Base-by-base conservation (phyloP, 441 rosid genomes). In the Erodium moschatum region DNA sequence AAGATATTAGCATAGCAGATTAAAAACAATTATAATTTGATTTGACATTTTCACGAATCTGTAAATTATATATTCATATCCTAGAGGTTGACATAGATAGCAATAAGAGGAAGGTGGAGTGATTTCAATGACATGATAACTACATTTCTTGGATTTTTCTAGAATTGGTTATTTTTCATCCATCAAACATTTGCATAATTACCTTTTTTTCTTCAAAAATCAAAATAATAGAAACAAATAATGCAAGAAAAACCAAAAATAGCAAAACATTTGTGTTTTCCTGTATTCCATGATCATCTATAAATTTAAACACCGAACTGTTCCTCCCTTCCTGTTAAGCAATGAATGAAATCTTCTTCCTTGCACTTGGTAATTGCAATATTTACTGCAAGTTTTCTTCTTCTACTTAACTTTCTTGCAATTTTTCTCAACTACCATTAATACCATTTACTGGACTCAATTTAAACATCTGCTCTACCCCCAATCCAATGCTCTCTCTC, bases 391-490 rank as follows among this genome's bases (percentile, higher is more conserved):
- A 48, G 56, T 81, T 72, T 64, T 74, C 78, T 31, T 50, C 42
- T 77, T 16, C 75, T 78, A 15, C 54, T 46, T 75, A 72, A 24
- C 73, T 52, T 76, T 74, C 73, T 46, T 12, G n/a, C 15, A 13
- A 46, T 0, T 46, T 85, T 85, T 85, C 70, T 46, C n/a, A 70
- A 67, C 66, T 67, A 67, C 66, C 69, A 78, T 81, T 77, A 83
- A 78, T 81, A 69, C 84, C 83, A 75, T 79, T 85, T 46, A 13
- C 54, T 46, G 54, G 54, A 11, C 54, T 46, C 83, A 83, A 86
- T 85, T 87, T 84, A 83, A 13, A 46, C 54, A 13, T 46, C n/a
- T 15, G 27, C n/a, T 46, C 54, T 46, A 46, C 54, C 54, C 54
- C 54, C 16, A 46, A 24, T 24, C 27, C 27, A 24, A 24, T 24